These are phyloP conservation scores for Hericium rajendrae DNA, from an alignment of 768 basidiomycete species.

Conservation along the genomic window DNA sequence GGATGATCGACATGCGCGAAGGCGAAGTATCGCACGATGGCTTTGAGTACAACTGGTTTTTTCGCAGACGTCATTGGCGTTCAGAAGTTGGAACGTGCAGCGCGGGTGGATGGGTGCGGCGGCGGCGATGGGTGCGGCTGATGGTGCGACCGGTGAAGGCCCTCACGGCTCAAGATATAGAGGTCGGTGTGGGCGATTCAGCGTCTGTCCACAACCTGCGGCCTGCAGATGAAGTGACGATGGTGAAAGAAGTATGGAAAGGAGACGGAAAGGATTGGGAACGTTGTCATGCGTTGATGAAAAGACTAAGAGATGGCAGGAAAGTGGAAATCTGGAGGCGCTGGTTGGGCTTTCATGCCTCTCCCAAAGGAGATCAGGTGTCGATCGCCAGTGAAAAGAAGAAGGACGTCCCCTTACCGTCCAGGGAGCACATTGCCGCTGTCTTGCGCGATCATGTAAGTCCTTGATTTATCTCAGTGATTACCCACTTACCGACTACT, in stretches of 20 bases:
- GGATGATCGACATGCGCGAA: conserved; percentile 88
- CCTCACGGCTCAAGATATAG: not conserved
- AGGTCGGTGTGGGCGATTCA: not conserved
- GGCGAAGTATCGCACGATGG: conserved; percentile 76
- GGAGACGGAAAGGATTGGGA: conserved; percentile 54
- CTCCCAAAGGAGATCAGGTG: not conserved
- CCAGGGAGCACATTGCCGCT: conserved; percentile 32
- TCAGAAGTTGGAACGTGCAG: conserved; percentile 48
- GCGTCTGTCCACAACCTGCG: not conserved
- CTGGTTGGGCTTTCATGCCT: conserved; percentile 38
- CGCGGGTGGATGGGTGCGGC: conserved; percentile 64
- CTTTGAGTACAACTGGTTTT: conserved; percentile 80
- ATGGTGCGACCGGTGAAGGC: conserved; percentile 59
- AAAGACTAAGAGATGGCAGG: conserved; percentile 51
- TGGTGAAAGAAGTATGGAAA: conserved; percentile 34
- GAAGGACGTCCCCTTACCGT: conserved; percentile 10
- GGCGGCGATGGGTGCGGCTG: conserved; percentile 74
- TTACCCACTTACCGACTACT: no score
- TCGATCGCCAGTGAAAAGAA: not conserved
- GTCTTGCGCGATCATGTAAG: conserved; percentile 56
- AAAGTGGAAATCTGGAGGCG: conserved; percentile 68
- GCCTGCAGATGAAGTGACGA: not conserved
- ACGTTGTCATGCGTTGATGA: conserved; percentile 43
- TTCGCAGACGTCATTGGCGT: conserved; percentile 59
- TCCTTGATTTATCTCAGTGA: not conserved